A percentile compares a stretch with the other conserved stretches of the same genome.
phyloP scores from a whole-genome alignment of 768 basidiomycete species.

The Amanita fuliginea region DNA sequence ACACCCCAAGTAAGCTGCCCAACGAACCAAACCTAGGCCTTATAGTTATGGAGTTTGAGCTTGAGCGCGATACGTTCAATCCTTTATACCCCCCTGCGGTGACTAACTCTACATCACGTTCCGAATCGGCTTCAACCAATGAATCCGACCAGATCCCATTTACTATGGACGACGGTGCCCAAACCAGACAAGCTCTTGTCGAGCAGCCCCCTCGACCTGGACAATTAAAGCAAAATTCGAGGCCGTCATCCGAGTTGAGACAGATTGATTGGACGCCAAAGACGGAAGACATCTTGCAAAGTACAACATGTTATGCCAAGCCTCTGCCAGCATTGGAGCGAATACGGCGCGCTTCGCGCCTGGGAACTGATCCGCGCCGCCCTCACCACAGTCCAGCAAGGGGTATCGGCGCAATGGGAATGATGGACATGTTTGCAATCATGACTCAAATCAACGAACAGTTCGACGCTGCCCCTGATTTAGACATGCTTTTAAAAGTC shows the following conservation, averaged over 20 bases:
- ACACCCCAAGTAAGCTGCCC: slow-evolving; percentile 4
- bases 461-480: slow-evolving; percentile 49
- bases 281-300: slow-evolving; percentile 54
- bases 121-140: neutral
- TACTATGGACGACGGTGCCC: neutral
- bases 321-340: slow-evolving; percentile 65
- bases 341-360: slow-evolving; percentile 35
- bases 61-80: slow-evolving; percentile 59
- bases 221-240: neutral
- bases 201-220: neutral
- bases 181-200: neutral
- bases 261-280: slow-evolving; percentile 29
- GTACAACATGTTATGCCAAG: slow-evolving; percentile 56
- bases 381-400: slow-evolving; percentile 12
- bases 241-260: no score
- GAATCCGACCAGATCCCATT: neutral
- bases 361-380: slow-evolving; percentile 5
- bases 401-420: slow-evolving; percentile 29
- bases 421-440: slow-evolving; percentile 75
- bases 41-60: slow-evolving; percentile 72
- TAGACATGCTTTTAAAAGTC: slow-evolving; percentile 62
- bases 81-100: slow-evolving; percentile 46
- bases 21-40: slow-evolving; percentile 16
- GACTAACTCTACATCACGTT: neutral
- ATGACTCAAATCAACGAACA: slow-evolving; percentile 78